These are phyloP conservation scores for Fraxinus paxiana DNA, from an alignment of 305 asterid species.

Conservation along the genomic window DNA sequence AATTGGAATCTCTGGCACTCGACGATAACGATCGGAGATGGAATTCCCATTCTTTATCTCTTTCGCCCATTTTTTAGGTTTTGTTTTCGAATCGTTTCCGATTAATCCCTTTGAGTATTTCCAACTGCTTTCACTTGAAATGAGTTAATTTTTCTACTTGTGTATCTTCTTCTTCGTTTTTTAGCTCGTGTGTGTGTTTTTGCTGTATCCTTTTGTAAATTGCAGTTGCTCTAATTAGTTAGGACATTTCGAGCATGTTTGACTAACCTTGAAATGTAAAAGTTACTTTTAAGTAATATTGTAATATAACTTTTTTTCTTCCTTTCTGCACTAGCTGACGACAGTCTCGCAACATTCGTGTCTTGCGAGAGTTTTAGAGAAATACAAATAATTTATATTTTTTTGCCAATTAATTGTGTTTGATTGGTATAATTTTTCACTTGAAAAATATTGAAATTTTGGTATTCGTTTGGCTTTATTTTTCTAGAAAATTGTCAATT, in stretches of 20 bases:
- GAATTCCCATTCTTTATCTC: slow-evolving; percentile 62
- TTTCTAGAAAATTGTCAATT: no score
- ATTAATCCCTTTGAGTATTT: background rate
- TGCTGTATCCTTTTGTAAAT: background rate
- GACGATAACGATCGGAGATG: slow-evolving; percentile 72
- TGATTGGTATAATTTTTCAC: no score
- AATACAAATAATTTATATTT: no score
- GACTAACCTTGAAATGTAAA: background rate
- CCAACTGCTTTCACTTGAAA: background rate
- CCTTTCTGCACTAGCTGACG: background rate
- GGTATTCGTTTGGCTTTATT: no score
- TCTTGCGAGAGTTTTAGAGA: background rate
- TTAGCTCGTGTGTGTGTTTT: background rate
- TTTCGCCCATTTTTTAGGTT: slow-evolving; percentile 44
- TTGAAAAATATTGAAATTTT: no score
- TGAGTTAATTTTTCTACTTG: background rate
- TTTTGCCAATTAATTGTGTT: no score
- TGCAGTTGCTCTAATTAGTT: background rate
- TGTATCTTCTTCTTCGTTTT: background rate
- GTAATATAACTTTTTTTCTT: background rate
- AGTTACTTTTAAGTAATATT: background rate
- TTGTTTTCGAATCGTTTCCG: background rate
- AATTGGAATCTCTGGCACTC: slow-evolving; percentile 69
- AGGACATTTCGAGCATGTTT: background rate
- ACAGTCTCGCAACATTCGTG: background rate